A percentile compares a stretch with the other conserved stretches of the same genome.
These are phyloP conservation scores for Globisporangium mamillatum DNA, from an alignment of 352 stramenopile species.

Conservation along the genomic window DNA sequence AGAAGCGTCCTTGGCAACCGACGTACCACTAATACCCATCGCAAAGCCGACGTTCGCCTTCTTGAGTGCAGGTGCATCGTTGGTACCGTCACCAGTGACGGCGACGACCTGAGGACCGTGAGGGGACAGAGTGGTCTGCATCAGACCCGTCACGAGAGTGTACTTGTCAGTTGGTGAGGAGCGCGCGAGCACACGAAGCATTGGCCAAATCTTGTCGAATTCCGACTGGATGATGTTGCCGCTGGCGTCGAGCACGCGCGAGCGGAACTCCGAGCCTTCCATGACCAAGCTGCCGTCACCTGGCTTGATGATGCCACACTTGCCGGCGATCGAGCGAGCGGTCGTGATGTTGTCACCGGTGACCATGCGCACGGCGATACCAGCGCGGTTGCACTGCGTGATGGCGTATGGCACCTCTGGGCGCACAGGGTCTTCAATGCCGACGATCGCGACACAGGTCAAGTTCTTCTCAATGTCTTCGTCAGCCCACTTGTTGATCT, in stretches of 20 bases:
- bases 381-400: slow-evolving; percentile 89
- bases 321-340: slow-evolving; percentile 80
- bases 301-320: slow-evolving; percentile 88
- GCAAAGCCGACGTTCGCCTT: slow-evolving; percentile 94
- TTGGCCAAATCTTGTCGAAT: slow-evolving; percentile 71
- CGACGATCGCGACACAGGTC: slow-evolving; percentile 75
- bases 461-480: slow-evolving; percentile 35
- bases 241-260: slow-evolving; percentile 42
- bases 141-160: slow-evolving; percentile 59
- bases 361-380: slow-evolving; percentile 91
- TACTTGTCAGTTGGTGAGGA: slow-evolving; percentile 70
- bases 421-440: slow-evolving; percentile 93
- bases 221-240: slow-evolving; percentile 60
- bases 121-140: slow-evolving; percentile 49
- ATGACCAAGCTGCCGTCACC: slow-evolving; percentile 53
- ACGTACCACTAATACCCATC: slow-evolving; percentile 92
- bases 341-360: slow-evolving; percentile 92
- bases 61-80: slow-evolving; percentile 94
- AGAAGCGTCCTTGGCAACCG: slow-evolving; percentile 94
- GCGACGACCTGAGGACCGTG: slow-evolving; percentile 88
- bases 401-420: slow-evolving; percentile 90
- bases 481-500: slow-evolving; percentile 22
- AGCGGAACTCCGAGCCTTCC: slow-evolving; percentile 54
- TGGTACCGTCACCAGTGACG: slow-evolving; percentile 95
- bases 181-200: slow-evolving; percentile 59